Conservation (phyloP, 2,329 filamentous ascomycete genomes). For the Ustulina deusta region DNA sequence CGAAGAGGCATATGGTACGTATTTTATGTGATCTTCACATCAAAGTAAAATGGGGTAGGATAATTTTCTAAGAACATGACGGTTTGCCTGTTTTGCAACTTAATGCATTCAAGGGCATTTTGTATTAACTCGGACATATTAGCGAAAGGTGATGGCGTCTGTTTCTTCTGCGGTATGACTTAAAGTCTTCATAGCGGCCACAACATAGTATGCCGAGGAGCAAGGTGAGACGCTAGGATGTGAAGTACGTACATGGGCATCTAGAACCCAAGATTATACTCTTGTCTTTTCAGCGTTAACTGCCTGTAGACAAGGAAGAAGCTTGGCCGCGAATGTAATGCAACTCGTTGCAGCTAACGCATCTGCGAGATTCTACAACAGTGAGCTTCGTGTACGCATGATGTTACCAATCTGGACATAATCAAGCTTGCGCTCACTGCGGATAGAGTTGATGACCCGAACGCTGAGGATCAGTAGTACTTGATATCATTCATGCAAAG, state of each 20-base stretch:
- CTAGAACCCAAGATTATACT: neutral
- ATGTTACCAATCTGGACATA: neutral
- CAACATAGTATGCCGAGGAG: neutral
- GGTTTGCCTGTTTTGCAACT: too few relatives aligned
- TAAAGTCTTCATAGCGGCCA: neutral
- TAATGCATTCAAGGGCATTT: too few relatives aligned
- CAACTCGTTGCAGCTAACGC: neutral
- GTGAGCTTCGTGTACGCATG: neutral
- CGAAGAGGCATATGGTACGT: too few relatives aligned
- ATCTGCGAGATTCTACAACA: neutral
- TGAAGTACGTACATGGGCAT: neutral
- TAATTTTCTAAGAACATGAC: too few relatives aligned
- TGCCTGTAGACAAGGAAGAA: neutral
- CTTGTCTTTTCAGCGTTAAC: neutral
- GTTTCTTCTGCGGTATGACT: neutral
- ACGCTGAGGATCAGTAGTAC: neutral
- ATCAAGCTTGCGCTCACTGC: neutral
- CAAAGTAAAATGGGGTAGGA: too few relatives aligned
- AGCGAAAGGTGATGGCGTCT: too few relatives aligned
- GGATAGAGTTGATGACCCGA: neutral
- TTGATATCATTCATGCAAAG: neutral
- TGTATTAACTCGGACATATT: too few relatives aligned
- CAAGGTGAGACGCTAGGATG: neutral
- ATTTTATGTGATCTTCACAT: too few relatives aligned
- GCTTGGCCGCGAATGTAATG: neutral